These are phyloP conservation scores for Deuterostichococcus epilithicus DNA, from an alignment of 139 green algal genomes.

Conservation along the genomic window DNA sequence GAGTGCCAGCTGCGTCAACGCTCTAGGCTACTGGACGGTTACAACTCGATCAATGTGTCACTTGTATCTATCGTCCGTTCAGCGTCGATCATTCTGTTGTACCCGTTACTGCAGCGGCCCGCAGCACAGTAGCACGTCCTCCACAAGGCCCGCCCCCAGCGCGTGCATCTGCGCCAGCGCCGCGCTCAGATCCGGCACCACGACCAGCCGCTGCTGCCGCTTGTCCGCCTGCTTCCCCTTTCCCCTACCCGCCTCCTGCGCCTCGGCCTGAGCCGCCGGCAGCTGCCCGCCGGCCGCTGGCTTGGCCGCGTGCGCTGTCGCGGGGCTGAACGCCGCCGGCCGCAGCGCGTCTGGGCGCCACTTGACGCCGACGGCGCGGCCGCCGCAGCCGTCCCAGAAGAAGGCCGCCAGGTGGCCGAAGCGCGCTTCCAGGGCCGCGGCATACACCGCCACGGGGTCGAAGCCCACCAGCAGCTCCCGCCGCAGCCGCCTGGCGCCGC, in stretches of 20 bases:
- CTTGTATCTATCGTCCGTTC: no score
- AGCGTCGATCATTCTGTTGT: no score
- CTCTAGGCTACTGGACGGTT: no score
- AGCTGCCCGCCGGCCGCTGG: neutral
- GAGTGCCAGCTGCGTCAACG: no score
- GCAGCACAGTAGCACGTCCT: neutral
- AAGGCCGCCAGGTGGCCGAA: slow-evolving; percentile 54
- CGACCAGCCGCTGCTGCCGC: neutral
- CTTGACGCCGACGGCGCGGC: slow-evolving; percentile 51
- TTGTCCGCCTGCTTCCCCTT: neutral
- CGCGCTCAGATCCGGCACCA: slow-evolving; percentile 22
- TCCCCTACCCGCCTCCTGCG: neutral
- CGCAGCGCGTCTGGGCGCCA: slow-evolving; percentile 42
- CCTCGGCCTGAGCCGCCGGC: no score
- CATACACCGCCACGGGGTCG: slow-evolving; percentile 50
- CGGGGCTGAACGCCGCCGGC: slow-evolving; percentile 27
- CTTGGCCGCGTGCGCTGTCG: slow-evolving; percentile 30
- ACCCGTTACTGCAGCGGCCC: no score
- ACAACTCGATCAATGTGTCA: no score
- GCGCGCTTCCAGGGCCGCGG: slow-evolving; percentile 33
- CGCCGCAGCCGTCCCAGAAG: slow-evolving; percentile 52
- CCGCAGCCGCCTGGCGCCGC: slow-evolving; percentile 31
- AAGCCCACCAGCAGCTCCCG: slow-evolving; percentile 77
- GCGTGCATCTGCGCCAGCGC: slow-evolving; percentile 22
- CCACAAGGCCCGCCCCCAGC: slow-evolving; percentile 28